These are phyloP conservation scores for Vitis rotundifolia DNA, from an alignment of 164 flowering plant genomes.

Conservation along the genomic window DNA sequence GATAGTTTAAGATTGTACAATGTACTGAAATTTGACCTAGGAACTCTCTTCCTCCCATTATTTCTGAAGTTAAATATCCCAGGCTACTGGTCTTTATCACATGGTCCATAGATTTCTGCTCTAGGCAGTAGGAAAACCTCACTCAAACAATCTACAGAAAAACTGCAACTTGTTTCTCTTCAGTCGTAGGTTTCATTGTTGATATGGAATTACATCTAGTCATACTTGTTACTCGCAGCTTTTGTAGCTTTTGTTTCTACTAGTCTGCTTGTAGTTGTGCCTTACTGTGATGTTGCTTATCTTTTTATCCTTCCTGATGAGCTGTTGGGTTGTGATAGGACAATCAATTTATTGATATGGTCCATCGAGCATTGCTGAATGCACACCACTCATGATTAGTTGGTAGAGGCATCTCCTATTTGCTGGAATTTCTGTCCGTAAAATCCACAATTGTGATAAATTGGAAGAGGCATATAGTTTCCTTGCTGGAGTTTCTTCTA, in stretches of 20 bases:
- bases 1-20: too few relatives aligned
- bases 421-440: slow-evolving; percentile 2
- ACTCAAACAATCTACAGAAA: too few relatives aligned
- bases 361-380: slow-evolving; percentile 41
- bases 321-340: slow-evolving; percentile 28
- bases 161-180: too few relatives aligned
- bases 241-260: background rate
- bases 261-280: background rate
- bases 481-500: slow-evolving; percentile 7
- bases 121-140: too few relatives aligned
- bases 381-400: slow-evolving; percentile 35
- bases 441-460: slow-evolving; percentile 19
- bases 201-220: too few relatives aligned
- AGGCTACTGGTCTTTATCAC: too few relatives aligned
- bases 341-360: slow-evolving; percentile 54
- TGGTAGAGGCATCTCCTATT: background rate
- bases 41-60: too few relatives aligned
- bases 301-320: background rate
- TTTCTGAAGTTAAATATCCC: too few relatives aligned
- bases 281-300: background rate
- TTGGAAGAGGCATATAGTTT: background rate
- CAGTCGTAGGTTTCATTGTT: too few relatives aligned
- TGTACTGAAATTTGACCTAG: too few relatives aligned
- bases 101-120: too few relatives aligned
- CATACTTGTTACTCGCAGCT: too few relatives aligned